These are phyloP conservation scores for Ascoidea rubescens DNA, from an alignment of 805 yeast genomes.

Conservation along the genomic window DNA sequence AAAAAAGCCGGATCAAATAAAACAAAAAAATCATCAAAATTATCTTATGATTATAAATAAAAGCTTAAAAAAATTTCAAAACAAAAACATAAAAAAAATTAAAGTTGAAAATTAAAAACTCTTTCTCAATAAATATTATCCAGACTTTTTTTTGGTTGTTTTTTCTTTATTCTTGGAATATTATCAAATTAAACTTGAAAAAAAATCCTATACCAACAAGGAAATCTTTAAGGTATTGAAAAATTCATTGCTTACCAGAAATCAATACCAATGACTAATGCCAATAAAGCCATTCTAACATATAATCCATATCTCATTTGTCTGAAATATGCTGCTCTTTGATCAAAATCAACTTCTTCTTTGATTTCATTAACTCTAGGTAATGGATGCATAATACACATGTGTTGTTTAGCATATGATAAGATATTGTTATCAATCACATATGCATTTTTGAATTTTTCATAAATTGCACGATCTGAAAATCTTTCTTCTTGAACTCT, in stretches of 20 bases:
- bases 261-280: conserved; percentile 96
- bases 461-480: conserved; percentile 58
- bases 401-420: conserved; percentile 89
- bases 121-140: neutral
- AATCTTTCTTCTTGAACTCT: conserved; percentile 98
- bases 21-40: neutral
- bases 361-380: conserved; percentile 95
- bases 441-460: conserved; percentile 80
- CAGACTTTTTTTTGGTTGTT: neutral
- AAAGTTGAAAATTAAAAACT: neutral
- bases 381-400: conserved; percentile 98
- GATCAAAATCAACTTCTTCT: conserved; percentile 98
- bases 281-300: conserved; percentile 96
- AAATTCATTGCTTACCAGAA: conserved; percentile 22
- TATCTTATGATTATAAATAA: neutral
- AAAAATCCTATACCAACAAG: neutral
- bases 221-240: conserved; percentile 7
- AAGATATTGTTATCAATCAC: conserved; percentile 86
- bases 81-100: neutral
- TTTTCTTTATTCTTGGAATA: neutral
- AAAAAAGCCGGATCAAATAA: neutral
- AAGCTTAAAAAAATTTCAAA: no score
- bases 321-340: conserved; percentile 98
- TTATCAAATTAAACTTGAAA: neutral
- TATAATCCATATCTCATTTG: conserved; percentile 98